Conservation (phyloP, 73 alveolate species). For the Symbiodinium natans region DNA sequence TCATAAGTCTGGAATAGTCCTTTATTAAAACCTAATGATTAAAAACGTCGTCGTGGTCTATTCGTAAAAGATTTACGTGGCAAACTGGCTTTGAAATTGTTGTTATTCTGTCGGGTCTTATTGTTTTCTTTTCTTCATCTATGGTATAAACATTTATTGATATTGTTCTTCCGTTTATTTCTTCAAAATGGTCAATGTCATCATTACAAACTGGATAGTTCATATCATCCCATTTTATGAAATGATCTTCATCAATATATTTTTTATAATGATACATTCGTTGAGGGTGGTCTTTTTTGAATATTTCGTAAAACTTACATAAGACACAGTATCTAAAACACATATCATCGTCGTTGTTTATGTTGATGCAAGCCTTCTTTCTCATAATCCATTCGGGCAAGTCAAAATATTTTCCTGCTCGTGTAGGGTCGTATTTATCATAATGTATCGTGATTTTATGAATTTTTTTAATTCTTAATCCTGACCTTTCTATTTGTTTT, state of each 20-base stretch:
- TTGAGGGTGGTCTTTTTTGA: not conserved
- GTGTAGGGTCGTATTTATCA: slow-evolving; percentile 14
- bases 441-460: not conserved
- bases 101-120: not conserved
- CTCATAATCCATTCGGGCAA: not conserved
- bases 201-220: not conserved
- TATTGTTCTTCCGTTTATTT: not conserved
- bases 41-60: not conserved
- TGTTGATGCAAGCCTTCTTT: slow-evolving; percentile 13
- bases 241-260: not conserved
- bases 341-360: not conserved
- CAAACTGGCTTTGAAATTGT: not conserved
- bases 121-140: not conserved
- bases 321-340: not conserved
- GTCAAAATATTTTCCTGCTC: not conserved
- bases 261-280: not conserved
- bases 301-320: not conserved
- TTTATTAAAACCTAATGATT: not conserved
- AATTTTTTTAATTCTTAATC: not conserved
- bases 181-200: slow-evolving; percentile 5
- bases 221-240: not conserved
- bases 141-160: not conserved
- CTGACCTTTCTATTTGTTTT: not conserved
- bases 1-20: not conserved
- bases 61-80: not conserved